Conservation (phyloP, 2,329 filamentous ascomycete species). For the Paecilomyces sp. region DNA sequence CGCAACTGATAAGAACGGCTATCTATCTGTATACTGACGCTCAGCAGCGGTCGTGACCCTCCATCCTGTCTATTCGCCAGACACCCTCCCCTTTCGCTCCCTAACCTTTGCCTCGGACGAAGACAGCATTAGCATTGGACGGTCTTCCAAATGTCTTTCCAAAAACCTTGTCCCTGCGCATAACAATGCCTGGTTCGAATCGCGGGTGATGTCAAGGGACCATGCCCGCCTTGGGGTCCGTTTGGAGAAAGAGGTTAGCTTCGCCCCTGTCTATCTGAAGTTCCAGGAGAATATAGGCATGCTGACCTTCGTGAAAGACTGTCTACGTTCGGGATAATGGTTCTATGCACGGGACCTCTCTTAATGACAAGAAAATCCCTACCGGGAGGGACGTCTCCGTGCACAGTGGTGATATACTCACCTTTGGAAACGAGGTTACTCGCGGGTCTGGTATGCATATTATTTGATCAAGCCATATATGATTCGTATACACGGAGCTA, state of each 20-base stretch:
- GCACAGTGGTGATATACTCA: slow-evolving; percentile 26
- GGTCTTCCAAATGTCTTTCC: slow-evolving; percentile 32
- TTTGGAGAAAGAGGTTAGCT: slow-evolving; percentile 19
- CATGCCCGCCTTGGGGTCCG: slow-evolving; percentile 33
- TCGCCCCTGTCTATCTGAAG: neutral
- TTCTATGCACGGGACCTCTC: slow-evolving; percentile 56
- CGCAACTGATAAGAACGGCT: neutral
- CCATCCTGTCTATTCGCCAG: slow-evolving; percentile 15
- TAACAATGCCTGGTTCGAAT: slow-evolving; percentile 41
- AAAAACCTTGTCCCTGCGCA: slow-evolving; percentile 27
- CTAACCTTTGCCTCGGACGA: slow-evolving; percentile 22
- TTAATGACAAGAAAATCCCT: slow-evolving; percentile 43
- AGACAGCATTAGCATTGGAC: slow-evolving; percentile 29
- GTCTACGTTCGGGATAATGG: slow-evolving; percentile 48
- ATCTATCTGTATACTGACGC: neutral
- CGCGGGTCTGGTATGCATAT: slow-evolving; percentile 35
- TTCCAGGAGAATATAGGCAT: neutral
- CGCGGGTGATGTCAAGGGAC: slow-evolving; percentile 40
- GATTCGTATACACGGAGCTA: neutral
- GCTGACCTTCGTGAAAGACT: slow-evolving; percentile 19
- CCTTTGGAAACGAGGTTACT: slow-evolving; percentile 44
- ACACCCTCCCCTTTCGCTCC: slow-evolving; percentile 21
- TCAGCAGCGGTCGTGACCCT: slow-evolving; percentile 28
- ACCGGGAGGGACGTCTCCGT: slow-evolving; percentile 32
- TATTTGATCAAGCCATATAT: neutral